These are phyloP conservation scores for Nidula microcarpa DNA, from an alignment of 768 basidiomycete species.

Conservation along the genomic window DNA sequence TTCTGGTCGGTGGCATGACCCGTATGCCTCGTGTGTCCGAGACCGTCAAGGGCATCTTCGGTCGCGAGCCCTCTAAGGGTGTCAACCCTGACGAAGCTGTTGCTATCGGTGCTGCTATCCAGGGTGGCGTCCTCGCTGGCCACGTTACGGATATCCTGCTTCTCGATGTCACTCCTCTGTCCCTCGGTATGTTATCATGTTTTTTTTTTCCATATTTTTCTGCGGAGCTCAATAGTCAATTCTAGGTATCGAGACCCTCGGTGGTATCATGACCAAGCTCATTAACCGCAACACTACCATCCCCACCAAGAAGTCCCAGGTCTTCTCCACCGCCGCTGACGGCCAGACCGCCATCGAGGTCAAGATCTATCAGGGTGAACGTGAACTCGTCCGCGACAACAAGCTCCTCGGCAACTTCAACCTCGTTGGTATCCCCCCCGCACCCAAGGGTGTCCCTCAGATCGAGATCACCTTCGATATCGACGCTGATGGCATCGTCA, in stretches of 20 bases:
- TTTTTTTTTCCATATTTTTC: not conserved
- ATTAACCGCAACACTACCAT: slow-evolving; percentile 99
- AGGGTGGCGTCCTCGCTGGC: slow-evolving; percentile 96
- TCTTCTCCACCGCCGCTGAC: slow-evolving; percentile 98
- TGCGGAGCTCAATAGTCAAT: not conserved
- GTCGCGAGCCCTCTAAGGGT: slow-evolving; percentile 96
- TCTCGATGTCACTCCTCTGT: slow-evolving; percentile 93
- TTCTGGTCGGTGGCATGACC: slow-evolving; percentile 97
- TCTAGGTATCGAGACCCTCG: slow-evolving; percentile 87
- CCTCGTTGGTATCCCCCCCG: slow-evolving; percentile 93
- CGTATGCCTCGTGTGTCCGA: slow-evolving; percentile 96
- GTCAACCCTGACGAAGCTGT: slow-evolving; percentile 99
- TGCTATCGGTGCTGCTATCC: slow-evolving; percentile 96
- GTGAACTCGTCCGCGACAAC: slow-evolving; percentile 97
- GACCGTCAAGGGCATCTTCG: slow-evolving; percentile 91
- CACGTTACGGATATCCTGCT: slow-evolving; percentile 95
- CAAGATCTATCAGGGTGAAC: slow-evolving; percentile 99
- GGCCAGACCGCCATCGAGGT: slow-evolving; percentile 99
- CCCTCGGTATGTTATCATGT: slow-evolving; percentile 64
- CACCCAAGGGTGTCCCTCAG: slow-evolving; percentile 79
- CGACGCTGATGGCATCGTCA: slow-evolving; percentile 96
- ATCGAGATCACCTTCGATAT: slow-evolving; percentile 95
- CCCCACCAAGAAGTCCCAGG: slow-evolving; percentile 99
- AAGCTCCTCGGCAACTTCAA: slow-evolving; percentile 99
- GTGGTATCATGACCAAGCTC: slow-evolving; percentile 99